These are phyloP conservation scores for Citrus hindsii DNA, from an alignment of 345 rosid genomes.

Conservation along the genomic window DNA sequence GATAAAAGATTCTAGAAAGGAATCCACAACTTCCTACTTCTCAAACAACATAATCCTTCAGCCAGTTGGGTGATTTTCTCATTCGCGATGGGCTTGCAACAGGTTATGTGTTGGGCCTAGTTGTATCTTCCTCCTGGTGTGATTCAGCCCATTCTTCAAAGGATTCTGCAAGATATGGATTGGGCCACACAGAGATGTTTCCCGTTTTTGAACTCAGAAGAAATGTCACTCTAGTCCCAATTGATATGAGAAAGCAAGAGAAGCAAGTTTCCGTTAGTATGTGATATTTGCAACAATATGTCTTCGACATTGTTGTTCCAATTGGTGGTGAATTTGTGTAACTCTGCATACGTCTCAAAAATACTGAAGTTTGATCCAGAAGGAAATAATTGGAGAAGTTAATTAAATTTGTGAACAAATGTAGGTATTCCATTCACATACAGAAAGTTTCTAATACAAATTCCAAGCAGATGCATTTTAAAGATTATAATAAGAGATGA, in stretches of 20 bases:
- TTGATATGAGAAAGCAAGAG: conserved; percentile 24
- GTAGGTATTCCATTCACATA: neutral
- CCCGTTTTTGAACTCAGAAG: no score
- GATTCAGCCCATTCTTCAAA: no score
- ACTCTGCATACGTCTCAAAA: conserved; percentile 38
- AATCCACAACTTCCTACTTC: no score
- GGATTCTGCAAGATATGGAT: no score
- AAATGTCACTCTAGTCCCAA: no score
- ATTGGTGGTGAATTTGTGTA: neutral
- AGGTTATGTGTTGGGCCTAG: no score
- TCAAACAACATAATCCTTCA: no score
- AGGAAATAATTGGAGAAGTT: conserved; percentile 31
- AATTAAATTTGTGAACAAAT: neutral
- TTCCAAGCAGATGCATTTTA: neutral
- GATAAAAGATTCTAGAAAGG: no score
- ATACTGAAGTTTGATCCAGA: conserved; percentile 49
- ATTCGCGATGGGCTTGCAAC: no score
- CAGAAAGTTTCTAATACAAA: neutral
- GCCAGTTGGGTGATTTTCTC: no score
- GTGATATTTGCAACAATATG: neutral
- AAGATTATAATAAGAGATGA: neutral
- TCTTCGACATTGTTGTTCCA: neutral
- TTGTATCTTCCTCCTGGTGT: no score
- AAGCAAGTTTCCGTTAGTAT: conserved; percentile 8
- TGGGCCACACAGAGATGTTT: no score